Base-by-base conservation (phyloP, 1,284 basidiomycete genomes). In the Leccinum griseonigrum region DNA sequence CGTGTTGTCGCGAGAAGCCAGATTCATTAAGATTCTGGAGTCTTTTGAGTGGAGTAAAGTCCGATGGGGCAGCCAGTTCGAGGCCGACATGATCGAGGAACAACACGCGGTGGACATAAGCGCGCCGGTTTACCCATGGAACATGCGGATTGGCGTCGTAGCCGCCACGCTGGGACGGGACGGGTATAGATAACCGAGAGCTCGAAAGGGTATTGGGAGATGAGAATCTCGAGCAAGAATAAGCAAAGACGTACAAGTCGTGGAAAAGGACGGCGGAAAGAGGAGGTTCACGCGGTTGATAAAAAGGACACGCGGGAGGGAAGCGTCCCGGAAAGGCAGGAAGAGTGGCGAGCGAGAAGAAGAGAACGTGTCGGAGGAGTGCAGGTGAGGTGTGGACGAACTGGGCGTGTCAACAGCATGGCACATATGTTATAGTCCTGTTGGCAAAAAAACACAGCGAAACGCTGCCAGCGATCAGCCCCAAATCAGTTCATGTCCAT, bases 1-100 rank as follows among this genome's bases (percentile, higher is more conserved):
- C 87, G 86, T 90, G 89, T 81, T 79, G 77, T 76, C 77, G 74
- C 73, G 77, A 83, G 84, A 86, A 86, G 81, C 76, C 77, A 83
- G 77, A 78, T 80, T 79, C 67, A 77, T 79, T 75, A 77, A 78
- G 81, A 79, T 80, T 75, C 78, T 78, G 79, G 79, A 78, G 79
- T 75, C 76, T 81, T 83, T 82, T 79, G 77, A 80, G 86, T 89
- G 86, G 87, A 87, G 86, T 79, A 81, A 80, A 77, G 76, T 79
- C 84, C 83, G 83, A 82, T 80, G 70, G 56, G 68, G 77, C 78
- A 78, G 76, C 59, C 71, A 71, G 73, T 75, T 77, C 77, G 78
- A 81, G 81, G 78, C 77, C 77, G 80, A 75, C 71, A 75, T 82
- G 86, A 88, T 90, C 85, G 83, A 80, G 77, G 76, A 75, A 75